Base-by-base conservation (phyloP, 2,329 filamentous ascomycete genomes). In the Xylariaceae sp. region DNA sequence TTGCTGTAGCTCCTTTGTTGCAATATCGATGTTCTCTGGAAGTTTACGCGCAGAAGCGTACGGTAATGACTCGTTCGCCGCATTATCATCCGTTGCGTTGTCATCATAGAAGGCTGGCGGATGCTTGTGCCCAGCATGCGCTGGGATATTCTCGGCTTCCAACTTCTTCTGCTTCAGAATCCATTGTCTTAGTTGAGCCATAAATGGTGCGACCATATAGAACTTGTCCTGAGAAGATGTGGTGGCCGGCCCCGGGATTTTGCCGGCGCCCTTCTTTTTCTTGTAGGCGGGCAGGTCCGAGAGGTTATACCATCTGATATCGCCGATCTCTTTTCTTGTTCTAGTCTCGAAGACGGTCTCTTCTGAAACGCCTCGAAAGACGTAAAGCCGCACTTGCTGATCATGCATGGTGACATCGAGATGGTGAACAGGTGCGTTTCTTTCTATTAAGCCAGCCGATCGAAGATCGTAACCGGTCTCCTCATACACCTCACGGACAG, bases 171-270 rank as follows among this genome's bases (percentile, higher is more conserved):
- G 89, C 60, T 87, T 82, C n/a, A 84, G 76, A 46, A 97, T 90
- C 91, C 91, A 97, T 69, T 89, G 90, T 71, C 90, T 91, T 47
- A 99, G 73, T 4, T 85, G 88, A 1, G 84, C 84, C 52, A 97
- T 76, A 68, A 99, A 99, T 0, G 92, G 91, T 0, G 91, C 91
- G 19, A 99, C 94, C 89, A 97, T 96, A 73, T 96, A 99, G 70
- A 96, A 97, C 67, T 92, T 96, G 70, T 89, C 84, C 63, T 87
- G 89, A 2, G 78, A 72, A 11, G 74, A 74, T 9, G 82, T 72
- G 32, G 74, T 72, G 32, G 74, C 77, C 49, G 86, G 79, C 45
- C 83, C 79, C n/a, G 84, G 79, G 12, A 65, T 68, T 52, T 82
- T 78, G 9, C 75, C 75, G 47, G 70, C 70, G 19, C 76, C 77